Percentiles rank a stretch among this genome's conserved stretches.
phyloP scores from a whole-genome alignment of 441 rosid genomes.

The Populus hybrid region DNA sequence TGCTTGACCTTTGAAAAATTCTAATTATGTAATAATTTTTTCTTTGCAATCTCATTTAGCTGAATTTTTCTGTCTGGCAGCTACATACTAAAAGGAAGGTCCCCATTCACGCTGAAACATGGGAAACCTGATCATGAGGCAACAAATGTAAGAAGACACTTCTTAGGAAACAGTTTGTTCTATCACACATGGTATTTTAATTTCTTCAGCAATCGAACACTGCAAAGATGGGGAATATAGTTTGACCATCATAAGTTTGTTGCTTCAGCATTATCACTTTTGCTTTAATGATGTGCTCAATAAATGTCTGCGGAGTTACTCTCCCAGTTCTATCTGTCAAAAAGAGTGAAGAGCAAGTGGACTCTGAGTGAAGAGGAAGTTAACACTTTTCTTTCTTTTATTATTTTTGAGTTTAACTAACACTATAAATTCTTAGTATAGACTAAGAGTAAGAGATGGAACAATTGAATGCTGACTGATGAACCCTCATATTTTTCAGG shows the following conservation, averaged over 20 bases:
- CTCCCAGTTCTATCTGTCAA: not conserved
- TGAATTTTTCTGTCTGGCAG: constrained; percentile 40
- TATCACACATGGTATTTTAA: not conserved
- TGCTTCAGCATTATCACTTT: not conserved
- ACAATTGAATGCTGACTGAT: constrained; percentile 12
- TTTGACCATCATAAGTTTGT: not conserved
- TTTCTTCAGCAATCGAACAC: not conserved
- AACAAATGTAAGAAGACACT: constrained; percentile 54
- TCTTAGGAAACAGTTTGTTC: not conserved
- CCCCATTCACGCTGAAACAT: constrained; percentile 75
- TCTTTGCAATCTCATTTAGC: constrained; percentile 4
- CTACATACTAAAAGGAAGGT: constrained; percentile 75
- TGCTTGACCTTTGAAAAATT: not conserved
- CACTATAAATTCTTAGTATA: not conserved
- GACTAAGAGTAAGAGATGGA: not conserved
- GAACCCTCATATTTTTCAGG: constrained; percentile 40
- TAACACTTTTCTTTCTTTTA: constrained; percentile 1
- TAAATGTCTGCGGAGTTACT: not conserved
- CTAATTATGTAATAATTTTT: not conserved
- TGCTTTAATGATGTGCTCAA: not conserved
- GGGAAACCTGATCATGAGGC: constrained; percentile 94
- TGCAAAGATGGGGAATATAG: not conserved
- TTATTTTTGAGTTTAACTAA: not conserved
- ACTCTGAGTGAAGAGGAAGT: not conserved
- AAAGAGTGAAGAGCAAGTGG: not conserved